Conservation (phyloP, 169 alveolate species). For the Cystoisospora suis region DNA sequence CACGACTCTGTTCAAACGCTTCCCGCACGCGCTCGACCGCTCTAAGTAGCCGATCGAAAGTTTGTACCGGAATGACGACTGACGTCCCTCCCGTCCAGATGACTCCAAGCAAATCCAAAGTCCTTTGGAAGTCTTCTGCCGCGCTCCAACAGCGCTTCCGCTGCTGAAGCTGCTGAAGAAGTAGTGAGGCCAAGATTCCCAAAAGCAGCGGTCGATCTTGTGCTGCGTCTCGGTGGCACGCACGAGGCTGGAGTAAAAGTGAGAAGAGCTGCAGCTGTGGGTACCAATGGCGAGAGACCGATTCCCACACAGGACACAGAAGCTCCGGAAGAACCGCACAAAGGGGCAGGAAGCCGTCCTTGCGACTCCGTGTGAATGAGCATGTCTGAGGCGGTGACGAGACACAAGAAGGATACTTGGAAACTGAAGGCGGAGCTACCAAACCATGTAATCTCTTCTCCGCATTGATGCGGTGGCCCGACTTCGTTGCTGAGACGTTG, state of each 20-base stretch:
- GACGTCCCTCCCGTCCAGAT: not conserved
- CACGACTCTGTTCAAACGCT: not conserved
- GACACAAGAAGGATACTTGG: too few relatives aligned
- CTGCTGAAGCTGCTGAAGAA: conserved; percentile 58
- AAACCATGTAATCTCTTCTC: too few relatives aligned
- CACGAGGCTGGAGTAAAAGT: conserved; percentile 39
- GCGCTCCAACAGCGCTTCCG: conserved; percentile 65
- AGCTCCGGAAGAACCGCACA: conserved; percentile 20
- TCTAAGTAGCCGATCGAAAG: conserved; percentile 38
- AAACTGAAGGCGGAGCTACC: too few relatives aligned
- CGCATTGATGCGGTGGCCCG: too few relatives aligned
- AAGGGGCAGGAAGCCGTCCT: not conserved
- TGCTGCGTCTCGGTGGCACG: conserved; percentile 46
- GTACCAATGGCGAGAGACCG: conserved; percentile 64
- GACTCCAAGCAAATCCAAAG: conserved; percentile 33
- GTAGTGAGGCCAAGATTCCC: conserved; percentile 53
- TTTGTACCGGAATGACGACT: conserved; percentile 36
- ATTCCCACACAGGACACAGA: conserved; percentile 45
- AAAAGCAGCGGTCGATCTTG: conserved; percentile 34
- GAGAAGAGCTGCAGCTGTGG: conserved; percentile 51
- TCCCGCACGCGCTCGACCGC: conserved; percentile 21
- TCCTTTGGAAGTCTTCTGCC: conserved; percentile 33
- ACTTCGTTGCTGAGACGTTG: too few relatives aligned
- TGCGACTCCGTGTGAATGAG: conserved; percentile 37
- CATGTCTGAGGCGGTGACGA: conserved; percentile 46